Evolutionary conservation across 2,329 filamentous ascomycete species (phyloP).

Genomic region (Microcera coccophila): DNA sequence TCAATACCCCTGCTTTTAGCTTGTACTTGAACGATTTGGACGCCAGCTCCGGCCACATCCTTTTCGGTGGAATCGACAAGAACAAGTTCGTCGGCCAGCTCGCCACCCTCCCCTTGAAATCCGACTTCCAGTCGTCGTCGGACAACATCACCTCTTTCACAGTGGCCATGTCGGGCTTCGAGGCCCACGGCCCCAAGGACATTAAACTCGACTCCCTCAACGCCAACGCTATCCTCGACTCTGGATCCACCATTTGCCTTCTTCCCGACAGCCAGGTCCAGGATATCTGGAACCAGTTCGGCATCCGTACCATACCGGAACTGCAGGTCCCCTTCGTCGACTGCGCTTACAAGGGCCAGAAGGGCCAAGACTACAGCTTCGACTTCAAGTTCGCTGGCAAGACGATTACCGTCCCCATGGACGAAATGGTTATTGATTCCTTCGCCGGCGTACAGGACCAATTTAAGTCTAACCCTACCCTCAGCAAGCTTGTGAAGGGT

Average conservation of each 20-base stretch:
- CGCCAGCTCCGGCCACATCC: slow-evolving; percentile 62
- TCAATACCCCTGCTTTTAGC: slow-evolving; percentile 63
- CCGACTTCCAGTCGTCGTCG: slow-evolving; percentile 39
- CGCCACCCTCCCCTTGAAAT: slow-evolving; percentile 44
- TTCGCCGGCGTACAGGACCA: slow-evolving; percentile 38
- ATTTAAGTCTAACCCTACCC: slow-evolving; percentile 36
- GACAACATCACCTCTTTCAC: slow-evolving; percentile 39
- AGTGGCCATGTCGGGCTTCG: slow-evolving; percentile 36
- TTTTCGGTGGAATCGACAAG: slow-evolving; percentile 77
- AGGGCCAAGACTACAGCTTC: slow-evolving; percentile 44
- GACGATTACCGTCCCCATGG: slow-evolving; percentile 48
- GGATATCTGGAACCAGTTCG: slow-evolving; percentile 49
- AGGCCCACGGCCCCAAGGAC: slow-evolving; percentile 28
- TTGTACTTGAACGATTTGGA: slow-evolving; percentile 65
- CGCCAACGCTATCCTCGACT: slow-evolving; percentile 64
- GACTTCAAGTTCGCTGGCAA: slow-evolving; percentile 50
- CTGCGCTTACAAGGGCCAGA: slow-evolving; percentile 45
- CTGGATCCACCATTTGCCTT: slow-evolving; percentile 67
- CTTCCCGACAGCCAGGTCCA: slow-evolving; percentile 58
- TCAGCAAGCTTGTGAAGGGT: slow-evolving; percentile 32
- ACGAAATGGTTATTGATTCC: slow-evolving; percentile 48
- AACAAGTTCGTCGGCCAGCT: slow-evolving; percentile 62
- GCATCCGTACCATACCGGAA: slow-evolving; percentile 40
- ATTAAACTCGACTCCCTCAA: slow-evolving; percentile 37
- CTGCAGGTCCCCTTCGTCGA: slow-evolving; percentile 49